Evolutionary conservation across 2,329 filamentous ascomycete species (phyloP).

Genomic region (Dactylonectria estremocensis): DNA sequence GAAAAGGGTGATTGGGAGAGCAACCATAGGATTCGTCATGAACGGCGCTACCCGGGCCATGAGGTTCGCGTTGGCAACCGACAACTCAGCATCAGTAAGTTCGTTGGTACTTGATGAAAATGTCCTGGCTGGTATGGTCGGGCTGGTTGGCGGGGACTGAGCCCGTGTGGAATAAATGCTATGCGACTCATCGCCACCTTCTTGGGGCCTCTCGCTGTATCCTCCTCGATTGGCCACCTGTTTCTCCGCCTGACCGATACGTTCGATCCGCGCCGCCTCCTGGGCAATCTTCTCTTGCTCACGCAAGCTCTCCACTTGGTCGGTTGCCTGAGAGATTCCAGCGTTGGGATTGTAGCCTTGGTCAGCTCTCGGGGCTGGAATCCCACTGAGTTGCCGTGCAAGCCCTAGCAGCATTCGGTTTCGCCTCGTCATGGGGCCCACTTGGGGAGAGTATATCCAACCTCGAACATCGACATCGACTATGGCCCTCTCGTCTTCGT

Average conservation of each 20-base stretch:
- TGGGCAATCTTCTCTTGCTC: slow-evolving; percentile 78
- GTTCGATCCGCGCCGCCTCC: slow-evolving; percentile 84
- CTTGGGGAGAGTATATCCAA: slow-evolving; percentile 93
- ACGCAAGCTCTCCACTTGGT: slow-evolving; percentile 61
- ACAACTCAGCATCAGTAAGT: slow-evolving; percentile 83
- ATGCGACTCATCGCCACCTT: slow-evolving; percentile 57
- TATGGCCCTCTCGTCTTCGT: slow-evolving; percentile 86
- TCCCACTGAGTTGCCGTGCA: slow-evolving; percentile 88
- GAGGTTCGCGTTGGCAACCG: slow-evolving; percentile 86
- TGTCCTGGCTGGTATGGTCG: slow-evolving; percentile 57
- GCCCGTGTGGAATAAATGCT: slow-evolving; percentile 50
- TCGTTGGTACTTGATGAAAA: slow-evolving; percentile 62
- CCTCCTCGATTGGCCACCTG: slow-evolving; percentile 78
- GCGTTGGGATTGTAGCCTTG: slow-evolving; percentile 40
- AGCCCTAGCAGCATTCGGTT: slow-evolving; percentile 90
- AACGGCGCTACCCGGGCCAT: slow-evolving; percentile 92
- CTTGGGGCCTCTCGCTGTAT: slow-evolving; percentile 78
- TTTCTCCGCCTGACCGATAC: slow-evolving; percentile 79
- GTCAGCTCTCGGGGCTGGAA: slow-evolving; percentile 76
- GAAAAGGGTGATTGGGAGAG: slow-evolving; percentile 88
- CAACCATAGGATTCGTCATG: slow-evolving; percentile 84
- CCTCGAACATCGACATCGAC: slow-evolving; percentile 96
- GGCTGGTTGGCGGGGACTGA: slow-evolving; percentile 61
- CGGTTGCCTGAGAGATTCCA: slow-evolving; percentile 41
- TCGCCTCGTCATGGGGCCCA: slow-evolving; percentile 86